These are phyloP conservation scores for Ophiocordyceps camponoti-rufipedis DNA, from an alignment of 2,329 filamentous ascomycete species.

Conservation along the genomic window DNA sequence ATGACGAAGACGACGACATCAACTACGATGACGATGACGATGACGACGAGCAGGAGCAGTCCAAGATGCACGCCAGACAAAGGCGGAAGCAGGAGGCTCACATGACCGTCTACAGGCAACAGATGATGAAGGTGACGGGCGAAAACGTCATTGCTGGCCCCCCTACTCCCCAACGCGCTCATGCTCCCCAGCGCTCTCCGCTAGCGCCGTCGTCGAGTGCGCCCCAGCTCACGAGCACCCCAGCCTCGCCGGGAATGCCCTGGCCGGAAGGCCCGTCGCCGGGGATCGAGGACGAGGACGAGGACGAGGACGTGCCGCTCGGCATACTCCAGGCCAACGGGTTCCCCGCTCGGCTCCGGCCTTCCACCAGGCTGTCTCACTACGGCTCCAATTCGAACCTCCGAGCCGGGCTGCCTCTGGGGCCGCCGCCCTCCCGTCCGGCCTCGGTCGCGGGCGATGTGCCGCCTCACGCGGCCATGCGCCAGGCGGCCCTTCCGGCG, in stretches of 20 bases:
- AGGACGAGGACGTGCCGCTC: conserved; percentile 77
- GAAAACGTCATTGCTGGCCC: conserved; percentile 27
- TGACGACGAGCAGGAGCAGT: conserved; percentile 36
- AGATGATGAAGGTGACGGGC: conserved; percentile 93
- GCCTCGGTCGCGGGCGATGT: conserved; percentile 40
- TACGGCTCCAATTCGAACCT: conserved; percentile 57
- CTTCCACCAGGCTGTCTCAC: conserved; percentile 47
- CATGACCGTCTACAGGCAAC: conserved; percentile 75
- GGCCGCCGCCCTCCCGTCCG: conserved; percentile 28
- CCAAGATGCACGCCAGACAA: conserved; percentile 54
- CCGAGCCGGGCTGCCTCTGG: conserved; percentile 28
- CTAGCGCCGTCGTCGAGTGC: too few species aligned
- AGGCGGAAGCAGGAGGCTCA: conserved; percentile 79
- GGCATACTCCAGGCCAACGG: conserved; percentile 78
- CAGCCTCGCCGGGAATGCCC: conserved; percentile 11
- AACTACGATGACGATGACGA: conserved; percentile 34
- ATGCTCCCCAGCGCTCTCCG: conserved; percentile 31
- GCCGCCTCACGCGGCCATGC: conserved; percentile 11
- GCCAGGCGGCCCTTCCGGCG: conserved; percentile 42
- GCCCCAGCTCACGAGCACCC: too few species aligned
- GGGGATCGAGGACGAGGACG: conserved; percentile 57
- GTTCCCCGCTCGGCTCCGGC: conserved; percentile 62
- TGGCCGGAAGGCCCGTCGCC: neutral
- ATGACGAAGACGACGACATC: conserved; percentile 44
- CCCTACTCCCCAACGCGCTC: conserved; percentile 9